Percentiles rank a stretch among this genome's conserved stretches.
phyloP scores from a whole-genome alignment of 164 flowering plant genomes.

The Amborella trichopoda region DNA sequence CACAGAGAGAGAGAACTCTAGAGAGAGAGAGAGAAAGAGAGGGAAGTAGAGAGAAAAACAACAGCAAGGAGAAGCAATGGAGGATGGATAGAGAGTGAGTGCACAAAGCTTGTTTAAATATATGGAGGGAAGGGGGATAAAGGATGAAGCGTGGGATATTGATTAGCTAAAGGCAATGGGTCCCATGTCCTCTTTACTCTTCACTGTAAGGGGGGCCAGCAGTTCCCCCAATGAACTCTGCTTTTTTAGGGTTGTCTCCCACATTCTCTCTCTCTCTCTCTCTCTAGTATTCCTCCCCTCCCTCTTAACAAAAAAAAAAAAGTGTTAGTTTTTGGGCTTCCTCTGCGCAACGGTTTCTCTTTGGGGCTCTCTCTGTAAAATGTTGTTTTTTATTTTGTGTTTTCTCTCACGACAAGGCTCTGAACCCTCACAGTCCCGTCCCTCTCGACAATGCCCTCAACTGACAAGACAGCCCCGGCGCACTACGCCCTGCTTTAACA shows the following conservation, averaged over 20 bases:
- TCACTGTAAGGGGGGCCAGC: not conserved
- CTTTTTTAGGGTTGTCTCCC: constrained; percentile 47
- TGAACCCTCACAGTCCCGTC: too few relatives aligned
- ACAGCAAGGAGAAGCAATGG: not conserved
- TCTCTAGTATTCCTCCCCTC: not conserved
- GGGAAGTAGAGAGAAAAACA: not conserved
- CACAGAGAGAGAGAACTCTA: not conserved
- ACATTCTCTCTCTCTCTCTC: constrained; percentile 11
- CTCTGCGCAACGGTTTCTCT: not conserved
- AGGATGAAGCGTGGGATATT: not conserved
- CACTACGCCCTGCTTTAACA: too few relatives aligned
- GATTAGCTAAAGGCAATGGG: constrained; percentile 2
- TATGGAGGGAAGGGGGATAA: constrained; percentile 12
- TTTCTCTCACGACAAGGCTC: too few relatives aligned
- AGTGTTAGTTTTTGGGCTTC: not conserved
- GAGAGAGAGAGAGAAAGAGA: not conserved
- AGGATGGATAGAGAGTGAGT: not conserved
- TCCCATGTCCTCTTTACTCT: not conserved
- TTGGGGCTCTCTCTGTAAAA: not conserved
- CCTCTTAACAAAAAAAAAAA: not conserved
- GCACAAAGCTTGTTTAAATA: not conserved
- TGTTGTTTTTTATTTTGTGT: too few relatives aligned
- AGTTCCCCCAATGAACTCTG: constrained; percentile 8
- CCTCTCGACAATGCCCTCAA: too few relatives aligned
- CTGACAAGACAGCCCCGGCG: too few relatives aligned